Conservation (phyloP, 73 alveolate species). For the Paramecium bursaria region DNA sequence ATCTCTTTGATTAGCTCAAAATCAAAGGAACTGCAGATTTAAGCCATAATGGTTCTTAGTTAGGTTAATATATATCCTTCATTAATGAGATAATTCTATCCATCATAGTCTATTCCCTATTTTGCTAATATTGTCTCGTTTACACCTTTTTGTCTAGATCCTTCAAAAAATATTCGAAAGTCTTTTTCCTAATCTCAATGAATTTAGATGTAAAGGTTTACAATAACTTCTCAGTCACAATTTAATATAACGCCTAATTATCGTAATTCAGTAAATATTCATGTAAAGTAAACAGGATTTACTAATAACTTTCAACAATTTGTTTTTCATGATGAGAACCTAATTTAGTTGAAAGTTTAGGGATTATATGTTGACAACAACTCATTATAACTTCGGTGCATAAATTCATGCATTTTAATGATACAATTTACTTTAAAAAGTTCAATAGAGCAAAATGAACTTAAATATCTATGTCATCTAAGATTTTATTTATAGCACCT, state of each 20-base stretch:
- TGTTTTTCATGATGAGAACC: constrained; percentile 38
- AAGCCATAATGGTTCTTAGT: constrained; percentile 57
- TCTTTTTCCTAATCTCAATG: not conserved
- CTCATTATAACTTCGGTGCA: constrained; percentile 11
- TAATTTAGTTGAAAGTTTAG: constrained; percentile 1
- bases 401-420: constrained; percentile 26
- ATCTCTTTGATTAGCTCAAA: constrained; percentile 52
- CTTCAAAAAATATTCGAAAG: constrained; percentile 20
- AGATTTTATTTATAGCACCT: constrained; percentile 11
- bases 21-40: constrained; percentile 63
- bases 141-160: constrained; percentile 41
- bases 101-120: not conserved
- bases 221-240: constrained; percentile 1
- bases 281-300: constrained; percentile 35
- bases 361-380: constrained; percentile 23
- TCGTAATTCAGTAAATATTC: constrained; percentile 60
- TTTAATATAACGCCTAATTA: not conserved
- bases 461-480: constrained; percentile 19
- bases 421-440: constrained; percentile 8
- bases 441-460: constrained; percentile 34
- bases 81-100: constrained; percentile 62
- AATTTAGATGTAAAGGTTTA: constrained; percentile 13
- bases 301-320: constrained; percentile 33
- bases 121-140: not conserved
- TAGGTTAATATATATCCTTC: constrained; percentile 65